A percentile compares a stretch with the other conserved stretches of the same genome.
These are phyloP conservation scores for Gastrolobium bilobum DNA, from an alignment of 306 rosid species.

Conservation along the genomic window DNA sequence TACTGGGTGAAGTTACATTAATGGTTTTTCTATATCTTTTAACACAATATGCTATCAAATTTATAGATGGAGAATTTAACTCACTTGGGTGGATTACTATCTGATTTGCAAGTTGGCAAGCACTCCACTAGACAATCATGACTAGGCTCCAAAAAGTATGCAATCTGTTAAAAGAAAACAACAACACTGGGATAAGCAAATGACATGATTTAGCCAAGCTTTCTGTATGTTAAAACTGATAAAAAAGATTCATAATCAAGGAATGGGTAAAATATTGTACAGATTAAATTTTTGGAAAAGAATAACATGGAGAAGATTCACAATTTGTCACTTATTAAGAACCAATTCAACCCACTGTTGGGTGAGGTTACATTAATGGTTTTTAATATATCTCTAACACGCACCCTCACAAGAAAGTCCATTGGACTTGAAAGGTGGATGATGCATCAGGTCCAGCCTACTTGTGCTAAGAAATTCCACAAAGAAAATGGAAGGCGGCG, in stretches of 20 bases:
- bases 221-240: constrained; percentile 9
- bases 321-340: background rate
- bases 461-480: no score
- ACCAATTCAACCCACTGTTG: no score
- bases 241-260: constrained; percentile 18
- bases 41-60: background rate
- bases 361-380: no score
- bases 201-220: background rate
- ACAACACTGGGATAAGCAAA: constrained; percentile 32
- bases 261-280: background rate
- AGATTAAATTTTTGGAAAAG: background rate
- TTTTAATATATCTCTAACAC: no score
- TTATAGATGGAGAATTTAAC: constrained; percentile 41
- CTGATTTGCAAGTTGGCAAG: constrained; percentile 91
- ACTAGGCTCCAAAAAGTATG: constrained; percentile 85
- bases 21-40: no score
- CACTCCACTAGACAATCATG: constrained; percentile 90
- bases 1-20: no score
- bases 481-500: no score
- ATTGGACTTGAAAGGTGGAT: no score
- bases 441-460: no score
- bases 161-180: constrained; percentile 66
- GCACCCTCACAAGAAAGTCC: no score
- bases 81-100: constrained; percentile 85
- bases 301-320: constrained; percentile 1